A percentile compares a stretch with the other conserved stretches of the same genome.
Conservation (phyloP, 257 asterid genomes). For the Haberlea rhodopensis region DNA sequence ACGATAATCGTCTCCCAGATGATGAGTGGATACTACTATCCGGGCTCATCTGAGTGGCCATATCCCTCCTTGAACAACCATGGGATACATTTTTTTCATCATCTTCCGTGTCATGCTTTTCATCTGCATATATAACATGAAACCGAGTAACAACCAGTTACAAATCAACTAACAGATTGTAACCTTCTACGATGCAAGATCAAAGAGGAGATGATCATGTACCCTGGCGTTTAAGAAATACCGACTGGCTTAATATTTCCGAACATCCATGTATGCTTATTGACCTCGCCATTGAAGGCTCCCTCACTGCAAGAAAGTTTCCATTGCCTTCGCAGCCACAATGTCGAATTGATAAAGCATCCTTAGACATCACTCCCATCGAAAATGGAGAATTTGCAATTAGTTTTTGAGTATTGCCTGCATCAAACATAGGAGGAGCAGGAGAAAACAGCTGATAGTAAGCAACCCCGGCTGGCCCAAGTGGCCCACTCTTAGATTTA, state of each 20-base stretch:
- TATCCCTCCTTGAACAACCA: slow-evolving; percentile 74
- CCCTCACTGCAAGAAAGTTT: slow-evolving; percentile 39
- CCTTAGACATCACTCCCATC: slow-evolving; percentile 54
- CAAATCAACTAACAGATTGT: not conserved
- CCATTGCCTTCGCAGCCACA: slow-evolving; percentile 41
- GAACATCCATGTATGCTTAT: slow-evolving; percentile 87
- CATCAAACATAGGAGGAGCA: slow-evolving; percentile 47
- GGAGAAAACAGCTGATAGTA: slow-evolving; percentile 83
- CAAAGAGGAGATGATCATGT: slow-evolving; percentile 21
- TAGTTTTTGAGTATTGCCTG: slow-evolving; percentile 39
- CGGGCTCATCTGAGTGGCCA: slow-evolving; percentile 99
- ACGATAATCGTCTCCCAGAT: slow-evolving; percentile 42
- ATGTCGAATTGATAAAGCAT: slow-evolving; percentile 50
- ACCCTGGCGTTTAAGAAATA: slow-evolving; percentile 53
- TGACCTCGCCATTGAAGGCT: slow-evolving; percentile 86
- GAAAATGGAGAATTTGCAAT: slow-evolving; percentile 63
- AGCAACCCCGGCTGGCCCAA: slow-evolving; percentile 83
- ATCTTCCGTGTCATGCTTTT: slow-evolving; percentile 37
- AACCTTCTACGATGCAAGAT: slow-evolving; percentile 6
- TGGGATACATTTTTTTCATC: slow-evolving; percentile 43
- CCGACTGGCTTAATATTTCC: slow-evolving; percentile 56
- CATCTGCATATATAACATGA: slow-evolving; percentile 29
- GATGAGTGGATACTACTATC: slow-evolving; percentile 64
- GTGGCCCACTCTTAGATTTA: slow-evolving; percentile 95
- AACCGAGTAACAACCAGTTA: not conserved